phyloP scores from a whole-genome alignment of 179 eudicot species.

The Beta corolliflora region DNA sequence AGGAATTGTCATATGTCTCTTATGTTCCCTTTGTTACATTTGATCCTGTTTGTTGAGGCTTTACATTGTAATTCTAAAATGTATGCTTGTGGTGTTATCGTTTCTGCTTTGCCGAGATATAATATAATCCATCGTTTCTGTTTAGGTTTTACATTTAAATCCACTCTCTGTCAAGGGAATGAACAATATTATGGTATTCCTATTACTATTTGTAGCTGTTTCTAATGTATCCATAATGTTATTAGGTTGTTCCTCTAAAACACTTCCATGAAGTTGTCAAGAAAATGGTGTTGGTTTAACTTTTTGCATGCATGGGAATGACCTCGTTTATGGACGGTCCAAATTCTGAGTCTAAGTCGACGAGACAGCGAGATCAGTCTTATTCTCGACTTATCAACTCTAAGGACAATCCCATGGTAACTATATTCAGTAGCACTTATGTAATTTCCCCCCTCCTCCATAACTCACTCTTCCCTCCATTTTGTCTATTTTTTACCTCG shows the following conservation, averaged over 20 bases:
- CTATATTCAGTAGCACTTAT: neutral
- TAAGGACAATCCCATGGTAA: constrained; percentile 85
- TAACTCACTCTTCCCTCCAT: too few relatives aligned
- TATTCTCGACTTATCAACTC: constrained; percentile 85
- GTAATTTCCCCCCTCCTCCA: neutral
- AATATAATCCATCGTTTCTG: too few relatives aligned
- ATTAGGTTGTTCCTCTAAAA: constrained; percentile 67
- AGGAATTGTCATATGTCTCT: too few relatives aligned
- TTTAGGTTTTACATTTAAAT: too few relatives aligned
- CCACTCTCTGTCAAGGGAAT: too few relatives aligned
- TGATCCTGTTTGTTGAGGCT: too few relatives aligned
- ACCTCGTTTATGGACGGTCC: too few relatives aligned
- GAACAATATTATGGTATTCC: neutral
- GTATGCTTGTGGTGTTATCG: too few relatives aligned
- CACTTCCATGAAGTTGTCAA: constrained; percentile 67
- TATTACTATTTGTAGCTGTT: neutral
- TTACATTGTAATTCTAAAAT: too few relatives aligned
- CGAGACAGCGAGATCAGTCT: constrained; percentile 89
- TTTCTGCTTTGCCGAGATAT: too few relatives aligned
- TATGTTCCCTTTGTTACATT: too few relatives aligned
- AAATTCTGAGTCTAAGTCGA: constrained; percentile 67
- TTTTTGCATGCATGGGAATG: constrained; percentile 86
- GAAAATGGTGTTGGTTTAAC: constrained; percentile 86
- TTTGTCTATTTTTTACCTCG: too few relatives aligned
- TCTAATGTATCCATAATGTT: neutral